A percentile compares a stretch with the other conserved stretches of the same genome.
phyloP scores from a whole-genome alignment of 2,329 filamentous ascomycete species.

The Calonectria pseudoturangicola region DNA sequence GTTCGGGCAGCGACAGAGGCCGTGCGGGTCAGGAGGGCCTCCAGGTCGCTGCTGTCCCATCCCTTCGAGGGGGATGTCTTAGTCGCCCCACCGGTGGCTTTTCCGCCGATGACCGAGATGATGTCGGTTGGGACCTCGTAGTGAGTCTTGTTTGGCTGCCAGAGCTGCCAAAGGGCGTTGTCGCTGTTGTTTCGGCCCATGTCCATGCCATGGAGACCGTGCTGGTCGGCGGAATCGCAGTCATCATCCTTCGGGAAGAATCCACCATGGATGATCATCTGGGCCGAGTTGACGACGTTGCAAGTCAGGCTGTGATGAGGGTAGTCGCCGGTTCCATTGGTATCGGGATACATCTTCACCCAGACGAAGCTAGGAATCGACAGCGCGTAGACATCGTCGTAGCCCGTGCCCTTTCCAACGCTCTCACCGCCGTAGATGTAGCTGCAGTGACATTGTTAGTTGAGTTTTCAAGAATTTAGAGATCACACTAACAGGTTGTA shows the following conservation, averaged over 20 bases:
- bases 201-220: constrained; percentile 75
- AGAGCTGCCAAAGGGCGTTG: constrained; percentile 70
- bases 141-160: constrained; percentile 66
- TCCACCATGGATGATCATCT: constrained; percentile 79
- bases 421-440: constrained; percentile 77
- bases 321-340: constrained; percentile 61
- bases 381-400: constrained; percentile 77
- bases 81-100: constrained; percentile 71
- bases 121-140: constrained; percentile 73
- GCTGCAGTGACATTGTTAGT: constrained; percentile 58
- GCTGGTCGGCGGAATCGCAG: constrained; percentile 71
- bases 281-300: constrained; percentile 71
- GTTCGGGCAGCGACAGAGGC: constrained; percentile 67
- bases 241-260: constrained; percentile 68
- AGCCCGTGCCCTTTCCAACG: constrained; percentile 68
- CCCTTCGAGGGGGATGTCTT: constrained; percentile 67
- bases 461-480: not conserved
- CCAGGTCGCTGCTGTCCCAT: constrained; percentile 71
- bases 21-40: constrained; percentile 71
- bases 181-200: constrained; percentile 69
- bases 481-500: constrained; percentile 75
- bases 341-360: constrained; percentile 72
- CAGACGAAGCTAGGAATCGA: constrained; percentile 77
- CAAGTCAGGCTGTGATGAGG: constrained; percentile 74
- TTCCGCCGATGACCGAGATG: constrained; percentile 69